phyloP scores from a whole-genome alignment of 2,329 filamentous ascomycete genomes.

The Eutypella sp. region DNA sequence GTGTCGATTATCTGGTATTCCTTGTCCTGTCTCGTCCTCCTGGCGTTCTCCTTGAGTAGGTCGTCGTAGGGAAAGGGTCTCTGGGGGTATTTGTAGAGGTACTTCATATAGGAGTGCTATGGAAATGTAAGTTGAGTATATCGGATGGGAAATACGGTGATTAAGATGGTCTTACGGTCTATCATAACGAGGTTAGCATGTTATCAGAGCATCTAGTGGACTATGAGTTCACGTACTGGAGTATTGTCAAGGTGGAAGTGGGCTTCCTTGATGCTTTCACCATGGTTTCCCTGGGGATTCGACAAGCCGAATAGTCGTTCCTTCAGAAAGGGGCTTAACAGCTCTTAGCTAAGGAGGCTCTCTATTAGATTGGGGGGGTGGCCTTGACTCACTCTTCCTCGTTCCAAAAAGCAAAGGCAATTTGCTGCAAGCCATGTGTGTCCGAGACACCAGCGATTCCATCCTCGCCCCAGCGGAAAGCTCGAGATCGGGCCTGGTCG shows the following conservation, averaged over 20 bases:
- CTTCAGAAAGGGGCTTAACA: constrained; percentile 76
- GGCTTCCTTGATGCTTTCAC: constrained; percentile 93
- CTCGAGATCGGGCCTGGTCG: constrained; percentile 81
- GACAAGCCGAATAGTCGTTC: constrained; percentile 92
- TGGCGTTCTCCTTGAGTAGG: constrained; percentile 77
- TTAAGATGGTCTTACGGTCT: constrained; percentile 39
- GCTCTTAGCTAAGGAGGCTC: constrained; percentile 32
- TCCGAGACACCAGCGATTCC: constrained; percentile 93
- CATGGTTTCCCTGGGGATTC: constrained; percentile 95
- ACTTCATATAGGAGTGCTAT: constrained; percentile 98
- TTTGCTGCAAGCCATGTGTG: constrained; percentile 84
- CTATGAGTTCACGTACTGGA: constrained; percentile 44
- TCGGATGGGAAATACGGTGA: constrained; percentile 2
- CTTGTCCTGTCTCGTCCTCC: constrained; percentile 66
- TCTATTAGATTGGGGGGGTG: constrained; percentile 1
- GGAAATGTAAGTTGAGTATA: constrained; percentile 7
- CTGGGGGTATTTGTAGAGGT: constrained; percentile 95
- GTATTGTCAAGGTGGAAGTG: constrained; percentile 97
- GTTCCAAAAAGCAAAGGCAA: constrained; percentile 97
- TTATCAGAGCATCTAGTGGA: constrained; percentile 4
- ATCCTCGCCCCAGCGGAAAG: constrained; percentile 94
- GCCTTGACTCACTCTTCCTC: constrained; percentile 70
- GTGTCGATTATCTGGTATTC: constrained; percentile 94
- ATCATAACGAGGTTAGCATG: constrained; percentile 18
- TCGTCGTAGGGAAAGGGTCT: constrained; percentile 87